Conservation (phyloP, 2,329 filamentous ascomycete species). For the Cordyceps fumosorosea region DNA sequence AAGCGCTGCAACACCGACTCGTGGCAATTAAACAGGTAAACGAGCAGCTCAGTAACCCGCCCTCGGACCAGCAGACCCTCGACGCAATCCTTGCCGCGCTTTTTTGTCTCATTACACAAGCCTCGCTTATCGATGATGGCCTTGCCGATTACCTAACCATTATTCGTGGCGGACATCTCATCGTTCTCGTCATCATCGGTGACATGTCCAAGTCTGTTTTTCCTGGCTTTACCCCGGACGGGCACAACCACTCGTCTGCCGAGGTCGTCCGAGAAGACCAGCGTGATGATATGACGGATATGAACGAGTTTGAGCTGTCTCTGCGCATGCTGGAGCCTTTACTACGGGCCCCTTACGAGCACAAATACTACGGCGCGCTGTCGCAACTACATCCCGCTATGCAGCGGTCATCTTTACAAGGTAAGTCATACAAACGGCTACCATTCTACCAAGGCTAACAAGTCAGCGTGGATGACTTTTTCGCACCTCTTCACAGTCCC, state of each 20-base stretch:
- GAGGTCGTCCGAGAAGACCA: conserved; percentile 19
- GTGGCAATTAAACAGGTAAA: conserved; percentile 31
- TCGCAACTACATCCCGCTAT: conserved; percentile 14
- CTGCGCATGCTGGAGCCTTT: conserved; percentile 16
- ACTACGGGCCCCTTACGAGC: conserved; percentile 16
- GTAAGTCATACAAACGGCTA: conserved; percentile 11
- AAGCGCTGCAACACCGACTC: conserved; percentile 30
- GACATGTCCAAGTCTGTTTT: conserved; percentile 19
- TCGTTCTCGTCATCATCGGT: conserved; percentile 19
- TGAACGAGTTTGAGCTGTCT: conserved; percentile 18
- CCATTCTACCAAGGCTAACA: background rate
- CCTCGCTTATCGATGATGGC: conserved; percentile 29
- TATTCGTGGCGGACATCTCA: conserved; percentile 24
- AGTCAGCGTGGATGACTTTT: conserved; percentile 20
- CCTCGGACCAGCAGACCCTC: conserved; percentile 23
- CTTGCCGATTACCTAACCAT: conserved; percentile 33
- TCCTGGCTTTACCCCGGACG: conserved; percentile 18
- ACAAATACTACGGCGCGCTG: conserved; percentile 16
- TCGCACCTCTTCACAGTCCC: conserved; percentile 19
- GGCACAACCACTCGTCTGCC: conserved; percentile 21
- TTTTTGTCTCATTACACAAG: conserved; percentile 29
- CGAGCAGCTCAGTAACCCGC: conserved; percentile 21
- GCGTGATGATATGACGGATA: conserved; percentile 18
- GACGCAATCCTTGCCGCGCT: conserved; percentile 31
- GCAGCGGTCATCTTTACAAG: conserved; percentile 16